Evolutionary conservation across 257 asterid species (phyloP).

Genomic region (Capsicum pubescens): DNA sequence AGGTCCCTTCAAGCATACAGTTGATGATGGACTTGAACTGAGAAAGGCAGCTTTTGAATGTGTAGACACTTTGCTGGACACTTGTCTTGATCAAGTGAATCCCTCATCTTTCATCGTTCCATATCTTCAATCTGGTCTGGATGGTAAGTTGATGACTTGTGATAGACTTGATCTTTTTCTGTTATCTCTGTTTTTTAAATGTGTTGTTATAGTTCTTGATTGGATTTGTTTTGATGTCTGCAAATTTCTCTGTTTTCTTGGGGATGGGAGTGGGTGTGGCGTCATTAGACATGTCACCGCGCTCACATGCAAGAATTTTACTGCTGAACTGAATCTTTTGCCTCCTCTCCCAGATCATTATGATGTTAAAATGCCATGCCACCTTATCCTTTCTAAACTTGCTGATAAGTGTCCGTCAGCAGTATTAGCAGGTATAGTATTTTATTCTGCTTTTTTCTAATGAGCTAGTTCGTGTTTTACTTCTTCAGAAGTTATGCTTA

Average conservation of each 20-base stretch:
- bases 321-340: slow-evolving; percentile 29
- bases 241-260: neutral
- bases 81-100: slow-evolving; percentile 96
- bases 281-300: neutral
- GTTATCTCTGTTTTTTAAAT: neutral
- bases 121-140: slow-evolving; percentile 87
- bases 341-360: slow-evolving; percentile 74
- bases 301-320: slow-evolving; percentile 2
- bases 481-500: slow-evolving; percentile 24
- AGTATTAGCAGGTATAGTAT: slow-evolving; percentile 83
- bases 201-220: slow-evolving; percentile 22
- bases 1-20: slow-evolving; percentile 99
- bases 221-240: slow-evolving; percentile 26
- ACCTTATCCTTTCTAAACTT: slow-evolving; percentile 95
- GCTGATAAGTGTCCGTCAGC: slow-evolving; percentile 98
- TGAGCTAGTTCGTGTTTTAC: neutral
- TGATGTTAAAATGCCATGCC: slow-evolving; percentile 99
- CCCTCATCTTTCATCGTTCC: slow-evolving; percentile 99
- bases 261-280: slow-evolving; percentile 15
- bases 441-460: neutral
- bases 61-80: slow-evolving; percentile 91
- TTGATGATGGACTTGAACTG: slow-evolving; percentile 98
- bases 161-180: neutral
- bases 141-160: slow-evolving; percentile 61
- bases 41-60: slow-evolving; percentile 99